phyloP scores from a whole-genome alignment of 1,284 basidiomycete species.

The Pterulicium gracile region DNA sequence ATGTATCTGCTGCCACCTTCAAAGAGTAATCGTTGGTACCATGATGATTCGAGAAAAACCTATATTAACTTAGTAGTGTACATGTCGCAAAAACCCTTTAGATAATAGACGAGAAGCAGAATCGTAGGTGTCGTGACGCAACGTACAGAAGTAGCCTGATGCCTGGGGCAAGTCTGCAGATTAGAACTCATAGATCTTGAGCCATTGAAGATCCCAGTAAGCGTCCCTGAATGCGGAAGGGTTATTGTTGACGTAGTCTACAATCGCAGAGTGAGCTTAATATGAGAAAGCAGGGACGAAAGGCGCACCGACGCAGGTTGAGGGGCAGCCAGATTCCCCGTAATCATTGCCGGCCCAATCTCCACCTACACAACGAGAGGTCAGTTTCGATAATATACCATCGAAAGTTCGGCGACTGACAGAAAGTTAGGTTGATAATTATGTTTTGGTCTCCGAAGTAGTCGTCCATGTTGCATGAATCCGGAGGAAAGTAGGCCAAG shows the following conservation, averaged over 20 bases:
- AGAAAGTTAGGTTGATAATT: constrained; percentile 43
- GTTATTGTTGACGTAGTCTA: constrained; percentile 53
- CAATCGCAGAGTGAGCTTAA: background rate
- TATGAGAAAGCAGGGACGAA: background rate
- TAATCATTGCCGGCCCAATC: constrained; percentile 49
- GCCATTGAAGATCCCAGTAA: constrained; percentile 53
- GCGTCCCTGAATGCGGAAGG: constrained; percentile 54
- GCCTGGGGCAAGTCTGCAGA: no score
- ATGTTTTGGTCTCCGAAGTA: constrained; percentile 50
- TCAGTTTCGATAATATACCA: no score
- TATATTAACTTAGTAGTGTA: no score
- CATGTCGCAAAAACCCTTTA: no score
- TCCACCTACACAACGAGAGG: constrained; percentile 26
- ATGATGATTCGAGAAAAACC: no score
- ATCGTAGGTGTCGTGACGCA: background rate
- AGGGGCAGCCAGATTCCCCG: constrained; percentile 33
- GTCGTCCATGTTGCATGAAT: constrained; percentile 34
- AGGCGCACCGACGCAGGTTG: constrained; percentile 35
- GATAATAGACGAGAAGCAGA: no score
- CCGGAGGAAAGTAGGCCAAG: constrained; percentile 43
- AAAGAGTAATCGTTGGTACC: no score
- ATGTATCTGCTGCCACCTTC: no score
- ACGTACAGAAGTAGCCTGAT: background rate
- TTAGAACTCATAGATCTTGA: constrained; percentile 32
- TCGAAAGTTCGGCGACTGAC: constrained; percentile 22